Evolutionary conservation across 2,329 filamentous ascomycete genomes (phyloP).

Genomic region (Mycogone perniciosa): DNA sequence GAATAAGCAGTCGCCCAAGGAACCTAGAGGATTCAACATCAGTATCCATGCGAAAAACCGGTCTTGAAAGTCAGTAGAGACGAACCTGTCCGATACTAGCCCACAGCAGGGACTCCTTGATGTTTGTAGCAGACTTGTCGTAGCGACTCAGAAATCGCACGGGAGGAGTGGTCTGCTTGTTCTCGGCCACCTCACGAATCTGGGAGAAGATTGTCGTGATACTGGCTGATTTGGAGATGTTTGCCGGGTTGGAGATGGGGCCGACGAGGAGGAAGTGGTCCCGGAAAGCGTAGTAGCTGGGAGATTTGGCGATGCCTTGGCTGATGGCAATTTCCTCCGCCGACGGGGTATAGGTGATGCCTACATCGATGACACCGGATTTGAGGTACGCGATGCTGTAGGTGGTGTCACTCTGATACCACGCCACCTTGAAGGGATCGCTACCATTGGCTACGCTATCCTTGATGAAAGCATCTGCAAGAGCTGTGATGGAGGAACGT

Average conservation of each 20-base stretch:
- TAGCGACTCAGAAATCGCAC: conserved; percentile 39
- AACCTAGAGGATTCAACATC: conserved; percentile 14
- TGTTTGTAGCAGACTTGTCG: conserved; percentile 44
- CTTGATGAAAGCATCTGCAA: conserved; percentile 24
- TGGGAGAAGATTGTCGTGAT: conserved; percentile 29
- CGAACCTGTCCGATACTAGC: conserved; percentile 35
- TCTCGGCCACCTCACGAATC: conserved; percentile 30
- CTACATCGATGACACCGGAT: conserved; percentile 33
- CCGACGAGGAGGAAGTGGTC: conserved; percentile 42
- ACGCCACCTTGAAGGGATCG: conserved; percentile 35
- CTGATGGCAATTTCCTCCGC: conserved; percentile 39
- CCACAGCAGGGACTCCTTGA: conserved; percentile 41
- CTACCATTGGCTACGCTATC: conserved; percentile 14
- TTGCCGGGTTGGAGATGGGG: conserved; percentile 28
- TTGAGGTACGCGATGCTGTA: conserved; percentile 38
- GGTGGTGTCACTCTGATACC: conserved; percentile 40
- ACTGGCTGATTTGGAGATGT: conserved; percentile 23
- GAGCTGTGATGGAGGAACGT: conserved; percentile 10
- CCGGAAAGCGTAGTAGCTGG: conserved; percentile 35
- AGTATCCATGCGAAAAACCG: background rate
- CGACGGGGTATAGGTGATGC: conserved; percentile 38
- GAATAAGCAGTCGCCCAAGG: conserved; percentile 40
- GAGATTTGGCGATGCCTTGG: conserved; percentile 28
- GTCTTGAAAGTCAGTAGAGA: conserved; percentile 8
- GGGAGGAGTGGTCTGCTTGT: conserved; percentile 23